These are phyloP conservation scores for Fusarium mundagurra DNA, from an alignment of 2,329 filamentous ascomycete genomes.

Conservation along the genomic window DNA sequence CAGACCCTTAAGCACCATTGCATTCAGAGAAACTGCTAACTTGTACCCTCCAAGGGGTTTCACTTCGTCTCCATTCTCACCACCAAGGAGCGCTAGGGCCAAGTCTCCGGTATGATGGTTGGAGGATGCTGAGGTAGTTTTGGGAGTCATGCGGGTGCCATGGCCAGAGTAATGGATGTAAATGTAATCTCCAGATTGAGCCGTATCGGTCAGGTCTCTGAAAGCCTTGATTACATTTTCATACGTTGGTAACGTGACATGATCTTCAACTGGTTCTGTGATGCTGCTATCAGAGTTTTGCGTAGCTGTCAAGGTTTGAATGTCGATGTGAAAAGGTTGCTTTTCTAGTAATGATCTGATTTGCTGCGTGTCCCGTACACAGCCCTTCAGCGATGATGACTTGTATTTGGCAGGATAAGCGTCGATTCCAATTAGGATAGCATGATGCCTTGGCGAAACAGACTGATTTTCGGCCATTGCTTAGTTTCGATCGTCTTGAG, in stretches of 20 bases:
- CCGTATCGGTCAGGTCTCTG: not conserved
- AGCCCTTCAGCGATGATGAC: not conserved
- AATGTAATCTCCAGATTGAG: not conserved
- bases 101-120: slow-evolving; percentile 6
- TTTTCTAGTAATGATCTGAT: not conserved
- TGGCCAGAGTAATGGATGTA: slow-evolving; percentile 20
- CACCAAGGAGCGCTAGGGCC: slow-evolving; percentile 10
- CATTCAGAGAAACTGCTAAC: not conserved
- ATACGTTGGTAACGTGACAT: not conserved
- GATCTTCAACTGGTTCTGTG: not conserved
- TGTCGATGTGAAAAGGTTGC: not conserved
- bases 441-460: not conserved
- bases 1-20: slow-evolving; percentile 13
- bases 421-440: slow-evolving; percentile 17
- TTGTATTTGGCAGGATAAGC: not conserved
- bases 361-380: slow-evolving; percentile 6
- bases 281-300: not conserved
- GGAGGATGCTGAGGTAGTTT: not conserved
- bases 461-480: not conserved
- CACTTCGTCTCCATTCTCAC: not conserved
- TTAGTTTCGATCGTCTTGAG: not conserved
- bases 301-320: slow-evolving; percentile 2
- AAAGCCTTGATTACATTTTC: not conserved
- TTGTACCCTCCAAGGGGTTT: not conserved
- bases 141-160: not conserved